Base-by-base conservation (phyloP, 1,139 yeast species). In the Saccharomyces pastorianus region DNA sequence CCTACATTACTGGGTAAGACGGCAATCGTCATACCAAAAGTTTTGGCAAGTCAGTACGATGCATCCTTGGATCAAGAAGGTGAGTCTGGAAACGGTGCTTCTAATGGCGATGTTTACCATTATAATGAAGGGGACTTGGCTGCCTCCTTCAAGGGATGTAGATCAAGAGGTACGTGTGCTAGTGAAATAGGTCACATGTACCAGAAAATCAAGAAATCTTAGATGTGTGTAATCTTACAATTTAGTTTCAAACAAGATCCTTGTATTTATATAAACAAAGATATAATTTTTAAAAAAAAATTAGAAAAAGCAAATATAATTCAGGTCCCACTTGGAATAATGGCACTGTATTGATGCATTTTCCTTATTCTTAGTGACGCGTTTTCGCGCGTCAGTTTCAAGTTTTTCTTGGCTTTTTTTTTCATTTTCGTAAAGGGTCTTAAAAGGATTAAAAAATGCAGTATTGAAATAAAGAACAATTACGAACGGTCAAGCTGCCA, bases 1-100 rank as follows among this genome's bases (percentile, higher is more conserved):
- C 96, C 96, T 11, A 80, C 79, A 50, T 73, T 85, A 46, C 76
- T 91, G 61, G 78, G 86, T 53, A 85, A 82, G 63, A 76, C 95
- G 4, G 86, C 89, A 0, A 71, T 91, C 11, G 79, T 93, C 0
- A 88, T 89, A 6, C 74, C 82, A 47, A 76, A 81, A 60, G 69
- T 77, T n/a, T 75, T 84, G 50, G 77, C 80, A 13, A 72, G 84
- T 28, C 62, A 72, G 17, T 77, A 76, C 54, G 67, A 73, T 41
- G 70, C 63, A n/a, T 23, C 53, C 8, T 20, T 20, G n/a, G 44
- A 8, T 11, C n/a, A 20, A 20, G 44, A 20, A 20, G 44, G 44
- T 11, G n/a, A 38, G 25, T 27, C 47, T 28, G 51, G 42, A 20
- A 42, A 34, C 13, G 51, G 34, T 25, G 51, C 61, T 2, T 70